Base-by-base conservation (phyloP, 2,329 filamentous ascomycete genomes). In the Xylaria sp. region DNA sequence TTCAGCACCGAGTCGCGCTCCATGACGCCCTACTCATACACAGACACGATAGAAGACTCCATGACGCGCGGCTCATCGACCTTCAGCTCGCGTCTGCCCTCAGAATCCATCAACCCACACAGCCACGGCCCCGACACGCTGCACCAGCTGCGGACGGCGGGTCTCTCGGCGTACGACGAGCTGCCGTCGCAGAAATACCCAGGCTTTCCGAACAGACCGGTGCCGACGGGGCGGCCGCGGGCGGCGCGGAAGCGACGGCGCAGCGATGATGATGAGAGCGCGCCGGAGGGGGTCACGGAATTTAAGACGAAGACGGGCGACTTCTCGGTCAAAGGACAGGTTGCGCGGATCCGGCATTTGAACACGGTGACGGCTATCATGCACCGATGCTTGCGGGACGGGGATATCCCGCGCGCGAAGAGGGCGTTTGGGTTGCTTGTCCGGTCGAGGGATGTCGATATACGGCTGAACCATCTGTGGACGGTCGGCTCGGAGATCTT, bases 401-500 rank as follows among this genome's bases (percentile, higher is more conserved):
- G 85, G 37, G 88, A 95, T 68, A 87, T 91, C 60, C 65, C 79
- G 1, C 86, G 89, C 47, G 92, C 92, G 0, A 83, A 83, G 54
- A 80, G 89, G 61, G 89, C 90, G 0, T 93, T 91, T 80, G 87
- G 85, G 1, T 75, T 96, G 65, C 79, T 96, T 37, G 72, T 92
- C 52, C 83, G 82, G 80, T 73, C 75, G 4, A 62, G 66, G 54
- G 76, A 86, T 5, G 78, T 92, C 18, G 91, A 96, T 70, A 73
- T 93, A 52, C 83, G 91, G 46, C 78, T 78, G 18, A 81, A 87
- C 68, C 82, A 84, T 42, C 81, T 89, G 65, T 97, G 92, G 93
- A 87, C 87, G 11, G 81, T 96, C 50, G 92, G 91, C 0, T 91
- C 90, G 1, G 92, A 96, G 74, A 83, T 97, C 18, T 75, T 96